Conservation (phyloP, 140 eudicot species). For the Senecio squalidus region DNA sequence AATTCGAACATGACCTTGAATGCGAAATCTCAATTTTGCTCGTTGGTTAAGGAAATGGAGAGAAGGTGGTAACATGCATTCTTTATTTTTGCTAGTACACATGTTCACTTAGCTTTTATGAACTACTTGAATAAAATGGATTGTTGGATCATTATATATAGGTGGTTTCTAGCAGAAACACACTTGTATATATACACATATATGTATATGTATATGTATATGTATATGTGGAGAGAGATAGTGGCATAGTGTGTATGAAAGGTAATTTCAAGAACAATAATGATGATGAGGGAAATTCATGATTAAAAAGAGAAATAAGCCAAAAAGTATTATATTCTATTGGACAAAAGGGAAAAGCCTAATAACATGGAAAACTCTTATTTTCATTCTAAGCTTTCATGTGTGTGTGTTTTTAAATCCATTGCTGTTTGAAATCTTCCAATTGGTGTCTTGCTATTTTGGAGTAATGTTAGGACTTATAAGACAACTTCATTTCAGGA, state of each 20-base stretch:
- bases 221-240: background rate
- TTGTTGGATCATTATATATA: slow-evolving; percentile 17
- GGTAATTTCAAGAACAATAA: slow-evolving; percentile 29
- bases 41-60: slow-evolving; percentile 16
- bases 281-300: slow-evolving; percentile 36
- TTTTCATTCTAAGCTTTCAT: slow-evolving; percentile 20
- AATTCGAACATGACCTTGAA: slow-evolving; percentile 20
- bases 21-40: slow-evolving; percentile 19
- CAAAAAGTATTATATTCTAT: slow-evolving; percentile 33
- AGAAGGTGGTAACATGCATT: slow-evolving; percentile 31
- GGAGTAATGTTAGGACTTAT: background rate
- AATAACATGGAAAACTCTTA: slow-evolving; percentile 28
- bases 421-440: slow-evolving; percentile 3
- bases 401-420: slow-evolving; percentile 7
- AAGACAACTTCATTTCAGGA: slow-evolving; percentile 5
- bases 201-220: background rate
- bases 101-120: slow-evolving; percentile 22
- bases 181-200: background rate
- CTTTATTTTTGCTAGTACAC: slow-evolving; percentile 26
- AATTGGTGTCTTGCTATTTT: slow-evolving; percentile 1
- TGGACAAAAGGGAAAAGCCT: slow-evolving; percentile 36
- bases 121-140: slow-evolving; percentile 2
- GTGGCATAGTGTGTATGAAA: background rate
- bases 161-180: slow-evolving; percentile 14
- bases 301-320: slow-evolving; percentile 35